Evolutionary conservation across 805 yeast species (phyloP).

Genomic region (Kazachstania taianensis): DNA sequence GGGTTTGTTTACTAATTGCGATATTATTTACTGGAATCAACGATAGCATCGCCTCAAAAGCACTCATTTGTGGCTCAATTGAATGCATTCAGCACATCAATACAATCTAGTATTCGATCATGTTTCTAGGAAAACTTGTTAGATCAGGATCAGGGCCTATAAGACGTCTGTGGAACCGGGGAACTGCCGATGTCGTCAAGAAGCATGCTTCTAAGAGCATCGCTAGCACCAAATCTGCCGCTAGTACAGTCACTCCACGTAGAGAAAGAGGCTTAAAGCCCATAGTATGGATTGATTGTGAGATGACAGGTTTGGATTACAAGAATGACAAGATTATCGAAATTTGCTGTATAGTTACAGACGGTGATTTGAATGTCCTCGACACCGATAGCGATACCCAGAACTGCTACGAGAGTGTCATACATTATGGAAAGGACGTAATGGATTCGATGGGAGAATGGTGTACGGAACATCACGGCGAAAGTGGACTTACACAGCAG

Average conservation of each 20-base stretch:
- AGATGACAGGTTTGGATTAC: conserved; percentile 94
- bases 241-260: no score
- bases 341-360: conserved; percentile 84
- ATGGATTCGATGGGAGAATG: conserved; percentile 77
- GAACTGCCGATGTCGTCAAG: neutral
- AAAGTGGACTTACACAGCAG: conserved; percentile 65
- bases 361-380: conserved; percentile 60
- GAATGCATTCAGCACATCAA: no score
- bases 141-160: conserved; percentile 1
- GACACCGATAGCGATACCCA: conserved; percentile 35
- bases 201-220: no score
- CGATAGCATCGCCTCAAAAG: no score
- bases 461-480: conserved; percentile 78
- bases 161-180: conserved; percentile 1
- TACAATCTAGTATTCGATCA: no score
- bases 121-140: no score
- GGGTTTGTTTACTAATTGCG: no score
- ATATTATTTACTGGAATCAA: no score
- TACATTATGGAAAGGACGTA: conserved; percentile 51
- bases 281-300: conserved; percentile 94
- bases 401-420: conserved; percentile 69
- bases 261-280: conserved; percentile 20
- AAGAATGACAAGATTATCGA: conserved; percentile 78
- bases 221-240: neutral
- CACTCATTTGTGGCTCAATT: no score